A percentile compares a stretch with the other conserved stretches of the same genome.
phyloP scores from a whole-genome alignment of 2,329 filamentous ascomycete species.

The Aspergillus alliaceus region DNA sequence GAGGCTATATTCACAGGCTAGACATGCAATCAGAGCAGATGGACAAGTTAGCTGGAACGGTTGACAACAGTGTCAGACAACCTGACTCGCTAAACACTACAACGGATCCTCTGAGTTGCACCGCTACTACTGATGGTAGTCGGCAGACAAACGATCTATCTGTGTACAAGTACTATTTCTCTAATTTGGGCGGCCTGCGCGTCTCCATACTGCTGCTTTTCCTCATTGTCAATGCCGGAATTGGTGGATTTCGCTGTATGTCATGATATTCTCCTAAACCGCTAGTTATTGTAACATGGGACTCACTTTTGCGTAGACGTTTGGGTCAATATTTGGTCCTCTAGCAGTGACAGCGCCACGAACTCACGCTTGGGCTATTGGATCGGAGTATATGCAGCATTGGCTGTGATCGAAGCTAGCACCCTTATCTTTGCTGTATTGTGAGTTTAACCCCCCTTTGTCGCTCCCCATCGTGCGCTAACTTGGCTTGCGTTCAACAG shows the following conservation, averaged over 20 bases:
- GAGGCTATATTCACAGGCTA: neutral
- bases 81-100: neutral
- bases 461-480: neutral
- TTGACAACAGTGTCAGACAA: neutral
- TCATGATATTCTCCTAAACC: neutral
- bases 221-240: slow-evolving; percentile 5
- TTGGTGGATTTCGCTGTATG: slow-evolving; percentile 6
- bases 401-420: slow-evolving; percentile 11
- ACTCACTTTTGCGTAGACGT: neutral
- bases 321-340: slow-evolving; percentile 20
- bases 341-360: slow-evolving; percentile 8
- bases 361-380: slow-evolving; percentile 14
- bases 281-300: neutral
- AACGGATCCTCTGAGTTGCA: neutral
- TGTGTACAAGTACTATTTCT: slow-evolving; percentile 24
- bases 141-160: slow-evolving; percentile 12
- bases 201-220: slow-evolving; percentile 17
- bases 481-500: neutral
- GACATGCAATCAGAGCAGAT: neutral
- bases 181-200: slow-evolving; percentile 17
- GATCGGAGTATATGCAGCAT: slow-evolving; percentile 18
- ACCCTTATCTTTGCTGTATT: neutral
- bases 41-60: neutral
- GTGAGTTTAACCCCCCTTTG: neutral
- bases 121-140: neutral